phyloP scores from a whole-genome alignment of 1,139 yeast genomes.

The Pichia sp. region DNA sequence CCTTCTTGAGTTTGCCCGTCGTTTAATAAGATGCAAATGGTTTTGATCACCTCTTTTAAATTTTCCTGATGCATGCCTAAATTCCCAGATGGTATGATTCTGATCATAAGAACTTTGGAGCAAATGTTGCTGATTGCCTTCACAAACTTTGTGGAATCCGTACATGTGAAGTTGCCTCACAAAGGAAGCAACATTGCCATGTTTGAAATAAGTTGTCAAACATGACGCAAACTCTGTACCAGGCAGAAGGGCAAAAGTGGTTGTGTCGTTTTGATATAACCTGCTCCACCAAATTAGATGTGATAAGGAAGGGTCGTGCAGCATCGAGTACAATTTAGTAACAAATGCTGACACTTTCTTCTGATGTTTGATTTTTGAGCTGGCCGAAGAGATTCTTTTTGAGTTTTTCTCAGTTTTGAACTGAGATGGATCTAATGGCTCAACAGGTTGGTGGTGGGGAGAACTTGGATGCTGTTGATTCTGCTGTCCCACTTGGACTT shows the following conservation, averaged over 20 bases:
- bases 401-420: slow-evolving; percentile 2
- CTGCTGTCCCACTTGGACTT: neutral
- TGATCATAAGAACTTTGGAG: slow-evolving; percentile 13
- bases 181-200: slow-evolving; percentile 74
- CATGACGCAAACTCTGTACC: slow-evolving; percentile 61
- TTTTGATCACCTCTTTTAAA: slow-evolving; percentile 64
- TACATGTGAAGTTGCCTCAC: slow-evolving; percentile 77
- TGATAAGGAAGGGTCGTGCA: slow-evolving; percentile 46
- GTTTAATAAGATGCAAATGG: slow-evolving; percentile 53
- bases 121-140: slow-evolving; percentile 28
- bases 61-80: slow-evolving; percentile 60
- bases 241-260: slow-evolving; percentile 59
- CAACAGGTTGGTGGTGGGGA: neutral
- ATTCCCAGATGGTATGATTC: slow-evolving; percentile 54
- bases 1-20: slow-evolving; percentile 57
- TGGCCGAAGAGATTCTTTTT: slow-evolving; percentile 3
- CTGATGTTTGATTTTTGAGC: slow-evolving; percentile 9
- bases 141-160: slow-evolving; percentile 69
- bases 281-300: slow-evolving; percentile 80
- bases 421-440: neutral
- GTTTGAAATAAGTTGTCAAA: slow-evolving; percentile 66
- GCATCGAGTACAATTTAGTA: slow-evolving; percentile 57
- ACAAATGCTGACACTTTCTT: slow-evolving; percentile 60
- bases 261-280: slow-evolving; percentile 47
- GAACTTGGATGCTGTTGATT: neutral